A percentile compares a stretch with the other conserved stretches of the same genome.
phyloP scores from a whole-genome alignment of 805 yeast genomes.

The Saccharomycopsis fodiens region DNA sequence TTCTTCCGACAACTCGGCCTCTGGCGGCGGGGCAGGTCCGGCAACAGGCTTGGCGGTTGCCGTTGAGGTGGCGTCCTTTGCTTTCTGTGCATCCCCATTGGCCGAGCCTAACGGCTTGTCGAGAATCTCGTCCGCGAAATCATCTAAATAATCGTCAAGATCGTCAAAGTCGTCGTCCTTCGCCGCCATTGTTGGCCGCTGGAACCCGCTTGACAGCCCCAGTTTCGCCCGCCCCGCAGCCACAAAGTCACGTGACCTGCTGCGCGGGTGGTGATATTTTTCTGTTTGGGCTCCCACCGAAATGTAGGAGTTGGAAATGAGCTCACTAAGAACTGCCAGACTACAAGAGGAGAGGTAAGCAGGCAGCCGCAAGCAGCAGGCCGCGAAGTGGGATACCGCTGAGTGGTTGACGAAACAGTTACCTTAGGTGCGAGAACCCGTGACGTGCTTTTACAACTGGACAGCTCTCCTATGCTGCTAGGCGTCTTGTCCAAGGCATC shows the following conservation, averaged over 20 bases:
- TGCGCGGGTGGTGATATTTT: too few species aligned
- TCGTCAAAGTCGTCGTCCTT: slow-evolving; percentile 55
- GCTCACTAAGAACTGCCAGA: slow-evolving; percentile 66
- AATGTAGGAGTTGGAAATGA: slow-evolving; percentile 25
- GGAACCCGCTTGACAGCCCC: too few species aligned
- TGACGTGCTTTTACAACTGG: too few species aligned
- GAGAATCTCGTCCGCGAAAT: slow-evolving; percentile 65
- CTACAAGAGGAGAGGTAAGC: slow-evolving; percentile 78
- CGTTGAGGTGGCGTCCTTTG: slow-evolving; percentile 2
- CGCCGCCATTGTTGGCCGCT: slow-evolving; percentile 9
- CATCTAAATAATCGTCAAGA: slow-evolving; percentile 78
- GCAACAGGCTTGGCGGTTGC: neutral
- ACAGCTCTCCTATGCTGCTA: too few species aligned
- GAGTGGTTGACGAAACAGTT: too few species aligned
- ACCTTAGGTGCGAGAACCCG: too few species aligned
- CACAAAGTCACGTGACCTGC: too few species aligned
- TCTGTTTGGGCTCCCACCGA: neutral
- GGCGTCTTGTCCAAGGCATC: too few species aligned
- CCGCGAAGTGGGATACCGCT: too few species aligned
- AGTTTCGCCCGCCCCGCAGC: too few species aligned
- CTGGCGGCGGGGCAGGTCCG: neutral
- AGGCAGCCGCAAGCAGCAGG: too few species aligned
- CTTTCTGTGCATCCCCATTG: slow-evolving; percentile 1
- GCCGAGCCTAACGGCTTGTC: slow-evolving; percentile 32
- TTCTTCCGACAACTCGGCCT: slow-evolving; percentile 31